Conservation (phyloP, 179 eudicot species). For the Kewa caespitosa region DNA sequence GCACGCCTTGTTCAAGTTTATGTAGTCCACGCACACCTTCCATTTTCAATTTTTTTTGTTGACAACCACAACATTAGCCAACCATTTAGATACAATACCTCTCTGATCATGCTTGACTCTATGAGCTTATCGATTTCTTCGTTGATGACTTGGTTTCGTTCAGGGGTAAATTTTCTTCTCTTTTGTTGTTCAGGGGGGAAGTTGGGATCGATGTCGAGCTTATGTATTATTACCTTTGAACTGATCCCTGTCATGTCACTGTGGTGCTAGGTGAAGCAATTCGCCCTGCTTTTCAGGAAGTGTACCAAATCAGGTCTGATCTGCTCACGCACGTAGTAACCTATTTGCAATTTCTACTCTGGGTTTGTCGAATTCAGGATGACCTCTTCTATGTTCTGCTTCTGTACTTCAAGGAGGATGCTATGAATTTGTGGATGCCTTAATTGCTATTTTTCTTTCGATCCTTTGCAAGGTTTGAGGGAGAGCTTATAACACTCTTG, state of each 20-base stretch:
- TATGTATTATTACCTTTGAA: not conserved
- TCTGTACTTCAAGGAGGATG: not conserved
- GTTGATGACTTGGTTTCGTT: not conserved
- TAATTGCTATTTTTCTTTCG: not conserved
- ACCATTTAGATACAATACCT: not conserved
- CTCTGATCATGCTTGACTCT: not conserved
- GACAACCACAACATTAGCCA: not conserved
- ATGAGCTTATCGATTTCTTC: not conserved
- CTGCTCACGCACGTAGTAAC: not conserved
- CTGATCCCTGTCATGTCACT: not conserved
- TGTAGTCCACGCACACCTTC: not conserved
- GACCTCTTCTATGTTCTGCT: not conserved
- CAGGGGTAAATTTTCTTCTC: not conserved
- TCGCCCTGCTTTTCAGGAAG: not conserved
- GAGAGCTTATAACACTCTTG: too few relatives aligned
- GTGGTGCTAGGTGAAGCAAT: not conserved
- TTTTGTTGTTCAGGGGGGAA: not conserved
- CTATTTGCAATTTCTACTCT: not conserved
- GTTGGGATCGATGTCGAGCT: not conserved
- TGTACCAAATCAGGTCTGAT: not conserved
- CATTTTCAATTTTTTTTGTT: not conserved
- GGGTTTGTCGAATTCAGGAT: not conserved
- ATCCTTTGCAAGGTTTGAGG: too few relatives aligned
- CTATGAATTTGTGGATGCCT: not conserved
- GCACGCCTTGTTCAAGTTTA: too few relatives aligned